A percentile compares a stretch with the other conserved stretches of the same genome.
Evolutionary conservation across 768 basidiomycete species (phyloP).

Genomic region (Pulveroboletus sp.): DNA sequence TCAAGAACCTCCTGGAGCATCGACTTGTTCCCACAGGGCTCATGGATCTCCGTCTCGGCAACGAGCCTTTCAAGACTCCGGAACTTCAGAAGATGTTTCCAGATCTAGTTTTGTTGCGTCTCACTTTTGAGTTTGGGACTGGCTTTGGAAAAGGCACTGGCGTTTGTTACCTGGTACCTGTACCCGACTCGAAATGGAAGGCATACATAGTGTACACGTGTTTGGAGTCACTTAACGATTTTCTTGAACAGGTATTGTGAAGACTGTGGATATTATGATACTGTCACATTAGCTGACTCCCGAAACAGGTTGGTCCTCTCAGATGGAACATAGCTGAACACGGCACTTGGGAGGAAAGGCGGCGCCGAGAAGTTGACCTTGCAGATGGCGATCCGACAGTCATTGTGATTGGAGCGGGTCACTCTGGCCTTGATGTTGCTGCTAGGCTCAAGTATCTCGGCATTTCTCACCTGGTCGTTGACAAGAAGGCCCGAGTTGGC

Average conservation of each 20-base stretch:
- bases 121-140: conserved; percentile 54
- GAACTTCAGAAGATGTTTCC: conserved; percentile 43
- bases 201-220: conserved; percentile 59
- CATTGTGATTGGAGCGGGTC: conserved; percentile 64
- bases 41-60: conserved; percentile 15
- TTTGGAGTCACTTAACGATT: conserved; percentile 54
- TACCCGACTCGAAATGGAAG: conserved; percentile 48
- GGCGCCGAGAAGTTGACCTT: conserved; percentile 44
- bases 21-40: conserved; percentile 32
- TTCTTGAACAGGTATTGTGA: conserved; percentile 43
- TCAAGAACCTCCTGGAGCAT: conserved; percentile 39
- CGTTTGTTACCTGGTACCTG: conserved; percentile 52
- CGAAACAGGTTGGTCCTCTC: conserved; percentile 36
- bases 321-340: conserved; percentile 45
- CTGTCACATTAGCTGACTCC: neutral
- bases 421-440: conserved; percentile 63
- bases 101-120: conserved; percentile 57
- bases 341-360: conserved; percentile 52
- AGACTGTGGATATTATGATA: too few relatives aligned
- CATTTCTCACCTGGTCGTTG: conserved; percentile 52
- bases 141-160: conserved; percentile 49
- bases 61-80: conserved; percentile 24
- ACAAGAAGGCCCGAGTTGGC: conserved; percentile 50
- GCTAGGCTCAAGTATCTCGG: conserved; percentile 63
- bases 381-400: conserved; percentile 52